These are phyloP conservation scores for Wickerhamiella azymoides DNA, from an alignment of 805 yeast genomes.

Conservation along the genomic window DNA sequence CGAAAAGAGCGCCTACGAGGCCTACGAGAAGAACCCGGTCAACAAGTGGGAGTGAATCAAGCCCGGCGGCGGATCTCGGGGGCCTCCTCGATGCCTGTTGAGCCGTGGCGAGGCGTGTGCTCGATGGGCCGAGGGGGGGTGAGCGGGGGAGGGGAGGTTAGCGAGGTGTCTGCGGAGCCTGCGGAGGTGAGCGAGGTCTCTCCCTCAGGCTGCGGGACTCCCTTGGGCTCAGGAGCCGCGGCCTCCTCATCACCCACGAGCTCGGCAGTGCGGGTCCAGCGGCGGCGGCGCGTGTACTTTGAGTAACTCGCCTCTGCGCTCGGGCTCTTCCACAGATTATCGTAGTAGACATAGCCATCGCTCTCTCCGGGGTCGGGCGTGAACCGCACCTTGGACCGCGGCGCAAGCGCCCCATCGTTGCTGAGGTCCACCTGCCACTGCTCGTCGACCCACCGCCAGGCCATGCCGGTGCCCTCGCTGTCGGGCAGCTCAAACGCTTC, in stretches of 20 bases:
- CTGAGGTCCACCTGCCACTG: slow-evolving; percentile 85
- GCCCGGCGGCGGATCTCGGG: neutral
- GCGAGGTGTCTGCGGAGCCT: neutral
- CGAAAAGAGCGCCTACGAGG: slow-evolving; percentile 50
- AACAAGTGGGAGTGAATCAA: slow-evolving; percentile 58
- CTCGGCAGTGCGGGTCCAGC: slow-evolving; percentile 95
- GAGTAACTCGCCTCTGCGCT: slow-evolving; percentile 76
- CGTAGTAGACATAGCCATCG: slow-evolving; percentile 81
- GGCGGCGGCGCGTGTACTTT: slow-evolving; percentile 82
- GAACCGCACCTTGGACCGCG: slow-evolving; percentile 35
- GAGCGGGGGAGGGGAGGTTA: too few species aligned
- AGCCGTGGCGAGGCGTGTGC: neutral
- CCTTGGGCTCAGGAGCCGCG: neutral
- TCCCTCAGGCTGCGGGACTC: too few species aligned
- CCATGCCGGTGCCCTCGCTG: slow-evolving; percentile 50
- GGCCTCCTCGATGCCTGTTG: neutral
- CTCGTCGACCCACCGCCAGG: slow-evolving; percentile 92
- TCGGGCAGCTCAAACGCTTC: slow-evolving; percentile 72
- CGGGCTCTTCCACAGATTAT: slow-evolving; percentile 90
- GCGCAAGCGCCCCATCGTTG: slow-evolving; percentile 71
- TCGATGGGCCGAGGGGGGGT: too few species aligned
- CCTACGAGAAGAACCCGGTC: slow-evolving; percentile 67
- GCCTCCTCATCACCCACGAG: slow-evolving; percentile 30
- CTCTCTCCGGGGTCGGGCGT: slow-evolving; percentile 46
- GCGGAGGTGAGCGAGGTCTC: neutral